Percentiles rank a stretch among this genome's conserved stretches.
phyloP scores from a whole-genome alignment of 108 stramenopile species.

The Nitzschia palea region DNA sequence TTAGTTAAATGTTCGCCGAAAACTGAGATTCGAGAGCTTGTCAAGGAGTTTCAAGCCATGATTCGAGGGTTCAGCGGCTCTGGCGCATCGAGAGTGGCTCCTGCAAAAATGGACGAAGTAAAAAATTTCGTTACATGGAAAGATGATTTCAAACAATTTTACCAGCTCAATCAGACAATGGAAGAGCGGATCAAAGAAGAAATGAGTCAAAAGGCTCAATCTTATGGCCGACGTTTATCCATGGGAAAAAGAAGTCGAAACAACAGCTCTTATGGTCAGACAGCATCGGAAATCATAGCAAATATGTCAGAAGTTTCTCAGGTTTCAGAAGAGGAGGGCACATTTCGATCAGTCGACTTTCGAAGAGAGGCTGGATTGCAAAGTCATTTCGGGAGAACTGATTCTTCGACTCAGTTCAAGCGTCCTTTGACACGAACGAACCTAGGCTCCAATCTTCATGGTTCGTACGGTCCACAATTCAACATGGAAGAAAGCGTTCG shows the following conservation, averaged over 20 bases:
- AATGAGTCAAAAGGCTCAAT: constrained; percentile 7
- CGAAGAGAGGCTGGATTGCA: neutral
- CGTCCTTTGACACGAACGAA: constrained; percentile 10
- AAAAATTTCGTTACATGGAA: constrained; percentile 39
- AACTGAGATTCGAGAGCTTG: constrained; percentile 49
- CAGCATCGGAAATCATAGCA: constrained; percentile 15
- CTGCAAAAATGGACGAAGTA: constrained; percentile 17
- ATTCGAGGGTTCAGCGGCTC: constrained; percentile 35
- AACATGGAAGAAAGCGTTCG: constrained; percentile 8
- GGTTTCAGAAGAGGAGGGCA: neutral
- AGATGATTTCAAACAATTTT: constrained; percentile 34
- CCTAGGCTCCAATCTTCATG: constrained; percentile 4
- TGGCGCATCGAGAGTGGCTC: constrained; percentile 26
- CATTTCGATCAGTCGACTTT: constrained; percentile 2
- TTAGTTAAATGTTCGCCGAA: constrained; percentile 39
- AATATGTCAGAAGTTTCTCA: constrained; percentile 14
- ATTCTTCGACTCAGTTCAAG: constrained; percentile 9
- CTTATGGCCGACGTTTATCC: constrained; percentile 13
- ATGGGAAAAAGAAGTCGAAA: constrained; percentile 6
- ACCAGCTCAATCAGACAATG: constrained; percentile 1
- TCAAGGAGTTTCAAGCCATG: constrained; percentile 33
- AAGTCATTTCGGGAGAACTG: neutral
- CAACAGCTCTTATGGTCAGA: constrained; percentile 13
- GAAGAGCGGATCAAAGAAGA: constrained; percentile 14
- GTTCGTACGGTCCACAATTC: neutral